Conservation (phyloP, 1,139 yeast genomes). For the Suhomyces panamericanus region DNA sequence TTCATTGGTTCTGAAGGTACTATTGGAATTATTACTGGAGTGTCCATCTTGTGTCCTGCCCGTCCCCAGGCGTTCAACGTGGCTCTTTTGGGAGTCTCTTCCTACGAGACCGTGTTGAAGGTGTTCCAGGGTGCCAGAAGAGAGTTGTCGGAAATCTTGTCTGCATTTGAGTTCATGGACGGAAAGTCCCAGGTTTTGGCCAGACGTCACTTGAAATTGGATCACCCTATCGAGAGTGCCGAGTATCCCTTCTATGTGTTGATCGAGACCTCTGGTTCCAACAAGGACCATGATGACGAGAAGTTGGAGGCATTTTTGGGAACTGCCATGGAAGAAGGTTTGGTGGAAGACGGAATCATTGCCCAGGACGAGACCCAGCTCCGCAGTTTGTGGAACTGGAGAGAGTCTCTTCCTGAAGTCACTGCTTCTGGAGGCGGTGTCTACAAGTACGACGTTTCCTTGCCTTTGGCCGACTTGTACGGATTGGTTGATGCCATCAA, state of each 20-base stretch:
- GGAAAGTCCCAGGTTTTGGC: conserved; percentile 68
- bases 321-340: conserved; percentile 76
- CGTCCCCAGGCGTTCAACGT: conserved; percentile 86
- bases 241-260: conserved; percentile 83
- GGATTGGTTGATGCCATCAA: conserved; percentile 76
- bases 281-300: conserved; percentile 79
- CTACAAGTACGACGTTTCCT: conserved; percentile 91
- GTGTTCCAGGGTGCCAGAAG: conserved; percentile 77
- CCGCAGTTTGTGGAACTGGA: conserved; percentile 86
- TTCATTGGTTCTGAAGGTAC: conserved; percentile 95
- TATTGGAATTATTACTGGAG: conserved; percentile 85
- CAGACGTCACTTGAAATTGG: conserved; percentile 50
- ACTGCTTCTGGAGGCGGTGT: conserved; percentile 87
- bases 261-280: conserved; percentile 93
- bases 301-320: conserved; percentile 81
- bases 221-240: conserved; percentile 77
- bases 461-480: conserved; percentile 79
- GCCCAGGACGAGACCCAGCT: conserved; percentile 94
- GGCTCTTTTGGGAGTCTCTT: conserved; percentile 80
- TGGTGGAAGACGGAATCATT: conserved; percentile 87
- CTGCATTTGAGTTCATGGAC: conserved; percentile 97
- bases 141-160: conserved; percentile 80
- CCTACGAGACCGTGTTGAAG: conserved; percentile 78
- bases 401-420: conserved; percentile 92
- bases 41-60: conserved; percentile 88